A percentile compares a stretch with the other conserved stretches of the same genome.
These are phyloP conservation scores for Chalciporus sphaerocephalus DNA, from an alignment of 768 basidiomycete genomes.

Conservation along the genomic window DNA sequence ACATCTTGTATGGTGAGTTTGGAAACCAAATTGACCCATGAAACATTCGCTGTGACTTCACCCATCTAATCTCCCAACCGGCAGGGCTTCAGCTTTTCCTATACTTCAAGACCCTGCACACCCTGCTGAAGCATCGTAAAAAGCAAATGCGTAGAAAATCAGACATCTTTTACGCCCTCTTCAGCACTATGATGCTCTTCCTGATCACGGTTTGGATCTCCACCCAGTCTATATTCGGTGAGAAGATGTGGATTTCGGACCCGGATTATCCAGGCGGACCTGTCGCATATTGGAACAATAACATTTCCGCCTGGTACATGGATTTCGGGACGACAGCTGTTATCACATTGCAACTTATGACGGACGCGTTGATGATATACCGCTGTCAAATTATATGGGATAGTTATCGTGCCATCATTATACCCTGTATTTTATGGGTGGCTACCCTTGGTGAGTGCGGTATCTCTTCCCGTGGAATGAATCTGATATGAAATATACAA, in stretches of 20 bases:
- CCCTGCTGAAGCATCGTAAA: constrained; percentile 9
- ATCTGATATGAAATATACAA: constrained; percentile 1
- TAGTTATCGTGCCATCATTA: constrained; percentile 10
- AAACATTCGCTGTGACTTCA: neutral
- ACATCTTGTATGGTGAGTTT: constrained; percentile 24
- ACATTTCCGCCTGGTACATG: constrained; percentile 28
- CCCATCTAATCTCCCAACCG: neutral
- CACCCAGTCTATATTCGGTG: constrained; percentile 19
- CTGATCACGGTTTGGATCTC: constrained; percentile 30
- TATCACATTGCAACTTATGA: constrained; percentile 32
- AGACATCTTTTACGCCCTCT: constrained; percentile 20
- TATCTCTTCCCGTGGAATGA: neutral
- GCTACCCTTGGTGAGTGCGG: constrained; percentile 25
- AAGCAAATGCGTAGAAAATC: neutral
- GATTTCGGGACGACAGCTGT: constrained; percentile 29
- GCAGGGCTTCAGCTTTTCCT: constrained; percentile 24
- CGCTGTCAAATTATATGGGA: constrained; percentile 36
- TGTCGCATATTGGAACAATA: constrained; percentile 28
- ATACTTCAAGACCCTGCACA: constrained; percentile 24
- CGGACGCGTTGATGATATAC: constrained; percentile 38
- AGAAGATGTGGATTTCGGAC: constrained; percentile 36
- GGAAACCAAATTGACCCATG: neutral
- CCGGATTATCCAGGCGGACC: constrained; percentile 33
- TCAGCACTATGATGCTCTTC: constrained; percentile 26
- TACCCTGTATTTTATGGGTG: constrained; percentile 22